Conservation (phyloP, 768 basidiomycete genomes). For the Baorangia bicolor region DNA sequence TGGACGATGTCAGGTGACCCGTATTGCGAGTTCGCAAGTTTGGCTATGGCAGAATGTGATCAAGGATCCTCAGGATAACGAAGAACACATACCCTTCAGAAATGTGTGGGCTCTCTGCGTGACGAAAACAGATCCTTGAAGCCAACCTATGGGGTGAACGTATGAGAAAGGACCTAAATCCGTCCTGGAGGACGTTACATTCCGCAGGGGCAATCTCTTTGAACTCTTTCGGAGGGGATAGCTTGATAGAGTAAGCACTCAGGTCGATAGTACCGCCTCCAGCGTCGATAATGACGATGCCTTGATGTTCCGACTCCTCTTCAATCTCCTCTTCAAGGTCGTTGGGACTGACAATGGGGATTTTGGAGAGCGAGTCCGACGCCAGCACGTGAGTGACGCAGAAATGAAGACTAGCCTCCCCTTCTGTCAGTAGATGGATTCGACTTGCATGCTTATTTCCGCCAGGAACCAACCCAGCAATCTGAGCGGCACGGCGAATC, state of each 20-base stretch:
- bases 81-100: slow-evolving; percentile 23
- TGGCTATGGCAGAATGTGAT: slow-evolving; percentile 16
- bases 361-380: slow-evolving; percentile 23
- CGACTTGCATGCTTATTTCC: slow-evolving; percentile 10
- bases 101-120: slow-evolving; percentile 28
- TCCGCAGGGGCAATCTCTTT: slow-evolving; percentile 37
- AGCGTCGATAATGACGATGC: slow-evolving; percentile 43
- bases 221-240: slow-evolving; percentile 22
- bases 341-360: background rate
- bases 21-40: slow-evolving; percentile 30
- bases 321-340: background rate
- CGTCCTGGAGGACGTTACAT: slow-evolving; percentile 13
- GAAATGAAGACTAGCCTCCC: slow-evolving; percentile 28
- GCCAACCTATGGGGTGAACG: slow-evolving; percentile 27
- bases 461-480: slow-evolving; percentile 23
- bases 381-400: slow-evolving; percentile 45
- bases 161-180: background rate
- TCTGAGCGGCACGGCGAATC: slow-evolving; percentile 26
- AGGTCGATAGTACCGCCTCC: slow-evolving; percentile 43
- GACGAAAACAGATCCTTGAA: slow-evolving; percentile 40
- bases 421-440: slow-evolving; percentile 28
- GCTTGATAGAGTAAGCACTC: slow-evolving; percentile 35
- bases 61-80: background rate
- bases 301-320: slow-evolving; percentile 29
- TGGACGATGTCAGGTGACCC: slow-evolving; percentile 30